phyloP scores from a whole-genome alignment of 2,329 filamentous ascomycete species.

The Fusarium tupiense region DNA sequence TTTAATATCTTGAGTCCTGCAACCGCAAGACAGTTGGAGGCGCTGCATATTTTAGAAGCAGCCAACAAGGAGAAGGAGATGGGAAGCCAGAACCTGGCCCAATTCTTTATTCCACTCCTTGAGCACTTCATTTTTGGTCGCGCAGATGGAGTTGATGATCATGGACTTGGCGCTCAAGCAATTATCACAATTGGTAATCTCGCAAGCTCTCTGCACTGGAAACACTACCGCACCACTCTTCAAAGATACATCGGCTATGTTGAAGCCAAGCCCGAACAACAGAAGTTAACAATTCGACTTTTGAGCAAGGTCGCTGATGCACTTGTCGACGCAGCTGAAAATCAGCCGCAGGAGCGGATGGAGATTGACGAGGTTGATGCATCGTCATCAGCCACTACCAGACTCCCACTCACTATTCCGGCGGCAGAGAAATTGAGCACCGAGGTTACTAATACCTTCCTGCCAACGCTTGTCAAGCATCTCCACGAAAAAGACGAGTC shows the following conservation, averaged over 20 bases:
- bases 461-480: constrained; percentile 83
- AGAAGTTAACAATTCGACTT: constrained; percentile 86
- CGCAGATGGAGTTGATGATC: constrained; percentile 77
- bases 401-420: constrained; percentile 74
- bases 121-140: constrained; percentile 94
- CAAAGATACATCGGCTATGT: constrained; percentile 86
- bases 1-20: constrained; percentile 92
- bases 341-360: constrained; percentile 52
- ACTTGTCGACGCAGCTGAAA: constrained; percentile 66
- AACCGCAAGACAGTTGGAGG: constrained; percentile 84
- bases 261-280: constrained; percentile 79
- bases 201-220: constrained; percentile 84
- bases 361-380: constrained; percentile 51
- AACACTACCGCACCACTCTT: constrained; percentile 86
- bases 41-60: constrained; percentile 78
- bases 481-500: constrained; percentile 95
- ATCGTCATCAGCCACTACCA: constrained; percentile 44
- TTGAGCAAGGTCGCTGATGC: constrained; percentile 85
- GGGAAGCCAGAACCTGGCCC: constrained; percentile 79
- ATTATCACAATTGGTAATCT: constrained; percentile 82
- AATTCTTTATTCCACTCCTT: constrained; percentile 89
- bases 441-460: constrained; percentile 78
- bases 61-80: constrained; percentile 73
- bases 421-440: constrained; percentile 71
- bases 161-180: constrained; percentile 87